Conservation (phyloP, 345 rosid species). For the Dovyalis caffra region DNA sequence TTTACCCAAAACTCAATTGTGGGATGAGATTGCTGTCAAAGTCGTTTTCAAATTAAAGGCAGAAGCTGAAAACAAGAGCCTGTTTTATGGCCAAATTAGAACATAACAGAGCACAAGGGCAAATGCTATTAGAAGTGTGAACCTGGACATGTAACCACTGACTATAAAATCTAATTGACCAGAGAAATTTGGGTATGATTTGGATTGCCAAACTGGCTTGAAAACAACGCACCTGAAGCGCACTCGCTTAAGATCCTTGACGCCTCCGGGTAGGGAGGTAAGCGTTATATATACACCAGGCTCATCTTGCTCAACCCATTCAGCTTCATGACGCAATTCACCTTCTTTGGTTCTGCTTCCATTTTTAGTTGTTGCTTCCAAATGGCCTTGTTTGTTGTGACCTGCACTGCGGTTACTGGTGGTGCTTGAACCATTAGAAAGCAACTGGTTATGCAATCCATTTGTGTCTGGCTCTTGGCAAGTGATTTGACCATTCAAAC, state of each 20-base stretch:
- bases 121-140: not conserved
- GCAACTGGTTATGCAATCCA: constrained; percentile 22
- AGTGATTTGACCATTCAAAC: constrained; percentile 24
- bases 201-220: not conserved
- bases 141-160: not conserved
- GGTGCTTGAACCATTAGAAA: constrained; percentile 54
- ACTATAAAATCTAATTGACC: not conserved
- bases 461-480: constrained; percentile 22
- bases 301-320: constrained; percentile 98
- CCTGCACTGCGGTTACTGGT: constrained; percentile 42
- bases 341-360: constrained; percentile 61
- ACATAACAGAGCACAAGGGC: not conserved
- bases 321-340: constrained; percentile 62
- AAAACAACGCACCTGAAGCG: constrained; percentile 78
- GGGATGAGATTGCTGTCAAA: not conserved
- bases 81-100: not conserved
- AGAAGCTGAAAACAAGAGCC: not conserved
- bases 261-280: constrained; percentile 79
- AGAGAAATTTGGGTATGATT: not conserved
- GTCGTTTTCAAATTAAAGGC: not conserved
- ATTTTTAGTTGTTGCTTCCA: constrained; percentile 58
- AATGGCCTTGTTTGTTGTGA: constrained; percentile 50
- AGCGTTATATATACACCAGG: constrained; percentile 96
- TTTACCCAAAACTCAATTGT: not conserved
- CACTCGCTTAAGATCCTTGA: constrained; percentile 93